Evolutionary conservation across 352 stramenopile genomes (phyloP), one percentile per base, ranked within the genome.

Genomic region (Globisporangium rhizosaccharum): DNA sequence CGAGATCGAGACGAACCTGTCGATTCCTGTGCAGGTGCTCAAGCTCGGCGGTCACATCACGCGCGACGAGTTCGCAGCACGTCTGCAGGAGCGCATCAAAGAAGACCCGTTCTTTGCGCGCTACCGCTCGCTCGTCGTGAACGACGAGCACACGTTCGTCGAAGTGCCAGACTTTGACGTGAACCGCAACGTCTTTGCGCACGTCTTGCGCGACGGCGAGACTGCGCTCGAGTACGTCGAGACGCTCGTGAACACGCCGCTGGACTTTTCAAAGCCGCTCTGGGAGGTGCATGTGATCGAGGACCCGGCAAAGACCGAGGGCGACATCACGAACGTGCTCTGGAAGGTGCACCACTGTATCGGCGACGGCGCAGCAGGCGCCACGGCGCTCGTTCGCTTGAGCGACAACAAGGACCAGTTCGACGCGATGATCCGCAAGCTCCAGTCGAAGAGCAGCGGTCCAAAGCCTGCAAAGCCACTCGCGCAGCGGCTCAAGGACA

Each of bases 271-370:
- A 60, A 84, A 82, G 62, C 83, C 83, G 26, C 75, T 93, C 20
- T 93, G 83, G 83, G 79, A 88, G 54, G 79, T 88, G 61, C 74
- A 87, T 59, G 70, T 90, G 44, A 72, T 93, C 48, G 59, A 72
- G 41, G 68, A 84, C 57, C 65, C 66, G 28, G 66, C 63, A 20
- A 47, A 57, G 25, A 63, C 52, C 1, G 52, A 66, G 17, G 53
- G 64, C 8, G 56, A 79, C 18, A 47, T 51, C 51, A 89, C 79
- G 5, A 76, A 74, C 44, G 51, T 90, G 9, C 69, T 70, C 28
- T 91, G 81, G 83, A 87, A 87, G 50, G 63, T 88, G 17, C 83
- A 93, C 64, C 83, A 93, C 59, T 93, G 83, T 51, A 66, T 93
- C 15, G 83, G 83, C 18, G 83, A 93, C 54, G 83, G 83, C 18